Evolutionary conservation across 2,329 filamentous ascomycete species (phyloP).

Genomic region (Catunica adiposa): DNA sequence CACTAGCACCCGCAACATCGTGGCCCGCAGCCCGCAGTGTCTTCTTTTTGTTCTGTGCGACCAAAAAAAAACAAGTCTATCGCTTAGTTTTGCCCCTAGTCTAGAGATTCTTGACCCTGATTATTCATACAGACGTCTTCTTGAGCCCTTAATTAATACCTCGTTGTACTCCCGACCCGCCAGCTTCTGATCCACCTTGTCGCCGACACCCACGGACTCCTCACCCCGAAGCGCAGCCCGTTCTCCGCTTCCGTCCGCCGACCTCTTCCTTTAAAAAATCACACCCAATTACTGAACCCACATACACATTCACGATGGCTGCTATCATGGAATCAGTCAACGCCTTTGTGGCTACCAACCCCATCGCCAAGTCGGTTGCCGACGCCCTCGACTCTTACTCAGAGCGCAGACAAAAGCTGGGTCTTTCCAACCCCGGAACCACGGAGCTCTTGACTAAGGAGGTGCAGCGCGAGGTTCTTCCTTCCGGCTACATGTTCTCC

Average conservation of each 20-base stretch:
- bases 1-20: background rate
- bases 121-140: background rate
- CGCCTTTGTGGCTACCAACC: constrained; percentile 57
- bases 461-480: constrained; percentile 88
- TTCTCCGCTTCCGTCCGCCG: background rate
- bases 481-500: constrained; percentile 93
- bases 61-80: background rate
- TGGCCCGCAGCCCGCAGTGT: background rate
- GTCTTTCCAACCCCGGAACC: constrained; percentile 79
- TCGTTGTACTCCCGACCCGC: background rate
- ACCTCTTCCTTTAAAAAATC: constrained; percentile 2
- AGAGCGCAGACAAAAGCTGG: constrained; percentile 72
- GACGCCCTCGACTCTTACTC: constrained; percentile 71
- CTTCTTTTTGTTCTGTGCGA: background rate
- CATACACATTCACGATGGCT: constrained; percentile 28
- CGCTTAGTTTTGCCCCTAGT: background rate
- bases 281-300: too few species aligned
- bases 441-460: constrained; percentile 81
- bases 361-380: constrained; percentile 49
- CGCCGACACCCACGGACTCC: background rate
- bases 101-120: background rate
- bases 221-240: background rate
- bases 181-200: background rate
- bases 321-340: constrained; percentile 33
- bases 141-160: background rate